A percentile compares a stretch with the other conserved stretches of the same genome.
phyloP scores from a whole-genome alignment of 2,329 filamentous ascomycete genomes.

The Sclerotinia glacialis region DNA sequence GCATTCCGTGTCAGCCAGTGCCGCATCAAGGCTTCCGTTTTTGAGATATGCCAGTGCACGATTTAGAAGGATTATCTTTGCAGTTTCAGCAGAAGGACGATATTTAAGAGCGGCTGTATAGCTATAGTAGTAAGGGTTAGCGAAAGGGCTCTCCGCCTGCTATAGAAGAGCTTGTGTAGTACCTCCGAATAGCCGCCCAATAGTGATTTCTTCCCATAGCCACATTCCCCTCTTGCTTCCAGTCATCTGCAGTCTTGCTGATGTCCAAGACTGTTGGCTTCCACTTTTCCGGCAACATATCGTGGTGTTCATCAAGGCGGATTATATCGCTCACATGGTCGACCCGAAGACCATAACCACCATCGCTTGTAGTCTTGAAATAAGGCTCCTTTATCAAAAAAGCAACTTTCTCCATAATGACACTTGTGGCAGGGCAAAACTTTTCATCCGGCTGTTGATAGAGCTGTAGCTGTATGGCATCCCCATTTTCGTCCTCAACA shows the following conservation, averaged over 20 bases:
- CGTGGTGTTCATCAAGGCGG: constrained; percentile 14
- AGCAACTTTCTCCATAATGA: constrained; percentile 40
- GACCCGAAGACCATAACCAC: constrained; percentile 44
- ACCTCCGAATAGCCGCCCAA: constrained; percentile 22
- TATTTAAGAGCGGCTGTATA: constrained; percentile 27
- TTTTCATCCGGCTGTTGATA: constrained; percentile 45
- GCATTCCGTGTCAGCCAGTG: constrained; percentile 35
- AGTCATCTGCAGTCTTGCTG: constrained; percentile 13
- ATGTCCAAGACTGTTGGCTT: constrained; percentile 4
- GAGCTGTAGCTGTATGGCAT: constrained; percentile 41
- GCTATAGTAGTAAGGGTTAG: constrained; percentile 29
- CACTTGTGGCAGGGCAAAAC: constrained; percentile 38
- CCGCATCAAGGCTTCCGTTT: constrained; percentile 40
- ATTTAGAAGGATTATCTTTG: constrained; percentile 38
- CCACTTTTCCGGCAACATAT: constrained; percentile 16
- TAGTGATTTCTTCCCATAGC: constrained; percentile 14
- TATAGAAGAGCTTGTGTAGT: background rate
- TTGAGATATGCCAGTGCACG: constrained; percentile 40
- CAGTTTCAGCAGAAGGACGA: constrained; percentile 39
- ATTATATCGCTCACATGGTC: constrained; percentile 36
- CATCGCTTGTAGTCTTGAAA: constrained; percentile 44
- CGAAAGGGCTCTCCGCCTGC: constrained; percentile 27
- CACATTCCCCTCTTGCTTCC: constrained; percentile 23
- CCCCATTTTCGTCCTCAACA: constrained; percentile 27
- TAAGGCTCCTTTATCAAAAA: constrained; percentile 54